These are phyloP conservation scores for Thuidium tamariscinum DNA, from an alignment of 225 moss, liverwort and hornwort species.

Conservation along the genomic window DNA sequence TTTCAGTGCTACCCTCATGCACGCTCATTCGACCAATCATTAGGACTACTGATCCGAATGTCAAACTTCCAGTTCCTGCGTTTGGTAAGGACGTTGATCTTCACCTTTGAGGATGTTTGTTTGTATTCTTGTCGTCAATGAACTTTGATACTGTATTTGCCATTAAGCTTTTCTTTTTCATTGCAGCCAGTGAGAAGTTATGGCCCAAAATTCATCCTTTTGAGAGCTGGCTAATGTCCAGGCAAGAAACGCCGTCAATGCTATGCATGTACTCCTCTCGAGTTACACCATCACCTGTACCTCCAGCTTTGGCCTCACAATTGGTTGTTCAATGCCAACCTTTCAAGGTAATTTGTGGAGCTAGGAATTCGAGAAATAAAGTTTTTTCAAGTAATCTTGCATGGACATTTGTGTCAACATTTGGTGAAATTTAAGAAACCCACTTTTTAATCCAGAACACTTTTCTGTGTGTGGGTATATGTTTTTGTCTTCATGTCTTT, in stretches of 20 bases:
- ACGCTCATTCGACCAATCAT: slow-evolving; percentile 79
- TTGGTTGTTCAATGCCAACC: slow-evolving; percentile 91
- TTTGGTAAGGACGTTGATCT: slow-evolving; percentile 49
- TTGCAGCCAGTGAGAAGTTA: slow-evolving; percentile 87
- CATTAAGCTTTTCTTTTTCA: neutral
- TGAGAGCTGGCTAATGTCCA: slow-evolving; percentile 52
- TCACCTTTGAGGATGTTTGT: neutral
- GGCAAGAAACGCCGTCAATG: slow-evolving; percentile 50
- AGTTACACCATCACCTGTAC: slow-evolving; percentile 65
- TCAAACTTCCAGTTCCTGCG: slow-evolving; percentile 64
- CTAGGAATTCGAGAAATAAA: neutral
- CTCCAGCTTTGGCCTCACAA: slow-evolving; percentile 83
- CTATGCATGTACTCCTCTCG: slow-evolving; percentile 81
- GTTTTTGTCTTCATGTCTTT: neutral
- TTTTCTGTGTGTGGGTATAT: neutral
- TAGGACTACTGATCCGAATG: slow-evolving; percentile 31
- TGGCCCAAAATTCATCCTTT: slow-evolving; percentile 95
- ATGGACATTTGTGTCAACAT: neutral
- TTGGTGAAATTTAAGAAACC: neutral
- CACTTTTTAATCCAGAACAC: neutral
- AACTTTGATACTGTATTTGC: neutral
- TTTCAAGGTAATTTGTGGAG: slow-evolving; percentile 48
- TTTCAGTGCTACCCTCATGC: slow-evolving; percentile 59
- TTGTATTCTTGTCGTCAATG: neutral
- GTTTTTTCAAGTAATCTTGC: neutral